These are phyloP conservation scores for Pseudonitzschia delicatissima DNA, from an alignment of 108 stramenopile genomes.

Conservation along the genomic window DNA sequence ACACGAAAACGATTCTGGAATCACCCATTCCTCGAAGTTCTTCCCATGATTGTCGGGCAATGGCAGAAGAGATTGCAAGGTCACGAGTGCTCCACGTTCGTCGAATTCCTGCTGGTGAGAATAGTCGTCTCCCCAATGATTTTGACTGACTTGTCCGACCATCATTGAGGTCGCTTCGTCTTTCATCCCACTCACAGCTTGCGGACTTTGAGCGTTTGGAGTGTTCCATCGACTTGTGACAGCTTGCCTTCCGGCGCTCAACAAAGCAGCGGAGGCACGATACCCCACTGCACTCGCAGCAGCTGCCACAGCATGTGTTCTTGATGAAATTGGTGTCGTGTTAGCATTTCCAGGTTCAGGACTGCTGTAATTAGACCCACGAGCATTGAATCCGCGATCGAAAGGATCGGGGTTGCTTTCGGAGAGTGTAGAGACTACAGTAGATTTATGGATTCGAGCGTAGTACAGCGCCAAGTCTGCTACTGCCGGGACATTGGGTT, in stretches of 20 bases:
- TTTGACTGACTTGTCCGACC: neutral
- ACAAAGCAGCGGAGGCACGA: constrained; percentile 19
- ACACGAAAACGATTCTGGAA: constrained; percentile 53
- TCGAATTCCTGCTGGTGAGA: neutral
- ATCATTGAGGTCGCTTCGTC: neutral
- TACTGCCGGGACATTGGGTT: constrained; percentile 58
- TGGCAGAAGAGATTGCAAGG: constrained; percentile 18
- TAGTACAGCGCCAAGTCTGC: constrained; percentile 63
- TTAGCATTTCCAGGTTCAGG: neutral
- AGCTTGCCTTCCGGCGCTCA: constrained; percentile 38
- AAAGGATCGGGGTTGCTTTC: neutral
- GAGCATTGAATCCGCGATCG: neutral
- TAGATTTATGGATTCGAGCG: constrained; percentile 52
- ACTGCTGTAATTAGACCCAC: neutral
- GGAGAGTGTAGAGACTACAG: constrained; percentile 19
- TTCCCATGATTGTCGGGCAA: constrained; percentile 40
- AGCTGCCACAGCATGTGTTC: constrained; percentile 4
- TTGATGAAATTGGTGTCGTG: neutral
- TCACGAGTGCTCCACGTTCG: constrained; percentile 14
- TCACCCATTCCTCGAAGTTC: constrained; percentile 54
- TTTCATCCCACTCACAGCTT: neutral
- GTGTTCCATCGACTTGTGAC: constrained; percentile 16
- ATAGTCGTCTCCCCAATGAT: neutral
- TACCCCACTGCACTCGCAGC: constrained; percentile 12
- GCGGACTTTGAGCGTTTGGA: neutral